phyloP scores from a whole-genome alignment of 495 filamentous ascomycete species.

The Podospora sp. region DNA sequence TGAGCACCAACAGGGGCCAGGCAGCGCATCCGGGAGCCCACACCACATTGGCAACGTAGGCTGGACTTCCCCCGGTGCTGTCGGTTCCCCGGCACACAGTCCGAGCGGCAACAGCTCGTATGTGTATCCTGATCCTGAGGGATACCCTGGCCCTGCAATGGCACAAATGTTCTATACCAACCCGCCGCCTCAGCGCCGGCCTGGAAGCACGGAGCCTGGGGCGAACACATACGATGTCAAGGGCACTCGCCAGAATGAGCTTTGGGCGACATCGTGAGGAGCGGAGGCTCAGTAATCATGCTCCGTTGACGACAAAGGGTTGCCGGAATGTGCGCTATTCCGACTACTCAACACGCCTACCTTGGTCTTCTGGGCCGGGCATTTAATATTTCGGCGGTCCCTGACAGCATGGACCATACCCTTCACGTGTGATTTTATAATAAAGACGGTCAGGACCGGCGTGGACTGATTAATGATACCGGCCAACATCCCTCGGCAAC shows the following conservation, averaged over 20 bases:
- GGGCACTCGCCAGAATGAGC: conserved; percentile 36
- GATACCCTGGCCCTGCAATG: conserved; percentile 58
- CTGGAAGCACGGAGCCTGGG: conserved; percentile 71
- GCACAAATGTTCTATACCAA: conserved; percentile 68
- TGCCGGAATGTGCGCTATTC: not conserved
- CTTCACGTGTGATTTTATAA: conserved; percentile 26
- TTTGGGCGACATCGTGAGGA: conserved; percentile 31
- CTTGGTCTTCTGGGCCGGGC: not conserved
- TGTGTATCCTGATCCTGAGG: conserved; percentile 70
- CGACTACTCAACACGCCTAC: not conserved
- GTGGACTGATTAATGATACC: conserved; percentile 32
- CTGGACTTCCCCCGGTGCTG: conserved; percentile 73
- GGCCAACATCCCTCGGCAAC: conserved; percentile 10
- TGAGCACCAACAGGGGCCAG: conserved; percentile 68
- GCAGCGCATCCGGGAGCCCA: conserved; percentile 71
- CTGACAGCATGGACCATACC: not conserved
- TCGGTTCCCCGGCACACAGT: conserved; percentile 66
- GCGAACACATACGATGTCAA: conserved; percentile 55
- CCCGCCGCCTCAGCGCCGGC: conserved; percentile 56
- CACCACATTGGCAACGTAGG: conserved; percentile 70
- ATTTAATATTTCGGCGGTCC: not conserved
- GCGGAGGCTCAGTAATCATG: conserved; percentile 35
- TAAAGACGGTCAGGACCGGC: conserved; percentile 36
- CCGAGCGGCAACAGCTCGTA: conserved; percentile 56
- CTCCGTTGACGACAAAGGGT: not conserved